A percentile compares a stretch with the other conserved stretches of the same genome.
Conservation (phyloP, 192 early-diverging fungal species). For the Jimgerdemannia lactiflua region DNA sequence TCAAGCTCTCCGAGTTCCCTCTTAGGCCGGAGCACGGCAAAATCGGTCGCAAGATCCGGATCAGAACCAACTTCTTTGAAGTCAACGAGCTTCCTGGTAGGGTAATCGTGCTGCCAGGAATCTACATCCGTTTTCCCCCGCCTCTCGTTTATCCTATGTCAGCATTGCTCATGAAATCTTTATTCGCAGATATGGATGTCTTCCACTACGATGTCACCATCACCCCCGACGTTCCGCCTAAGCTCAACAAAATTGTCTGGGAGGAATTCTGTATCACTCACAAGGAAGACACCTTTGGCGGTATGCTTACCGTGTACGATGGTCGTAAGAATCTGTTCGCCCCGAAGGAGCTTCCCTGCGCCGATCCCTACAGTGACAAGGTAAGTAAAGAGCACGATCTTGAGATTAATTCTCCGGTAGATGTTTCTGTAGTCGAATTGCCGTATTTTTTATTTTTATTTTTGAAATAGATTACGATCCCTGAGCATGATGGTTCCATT, state of each 20-base stretch:
- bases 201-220: constrained; percentile 90
- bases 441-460: too few relatives aligned
- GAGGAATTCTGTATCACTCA: constrained; percentile 38
- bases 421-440: too few relatives aligned
- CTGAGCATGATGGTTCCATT: constrained; percentile 20
- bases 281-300: constrained; percentile 38
- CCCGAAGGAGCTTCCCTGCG: constrained; percentile 49
- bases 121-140: constrained; percentile 17
- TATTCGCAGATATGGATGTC: too few relatives aligned
- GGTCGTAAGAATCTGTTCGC: constrained; percentile 79
- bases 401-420: too few relatives aligned
- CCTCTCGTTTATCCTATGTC: too few relatives aligned
- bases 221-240: constrained; percentile 73
- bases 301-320: constrained; percentile 81
- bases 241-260: constrained; percentile 69
- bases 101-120: constrained; percentile 33
- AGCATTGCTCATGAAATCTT: too few relatives aligned
- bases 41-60: constrained; percentile 37
- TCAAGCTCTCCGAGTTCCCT: constrained; percentile 42
- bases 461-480: constrained; percentile 30
- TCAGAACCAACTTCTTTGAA: constrained; percentile 78
- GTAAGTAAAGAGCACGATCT: too few relatives aligned
- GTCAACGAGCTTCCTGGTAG: constrained; percentile 58
- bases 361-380: constrained; percentile 9
- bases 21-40: constrained; percentile 41